Base-by-base conservation (phyloP, 345 rosid genomes). In the Dimocarpus longan region DNA sequence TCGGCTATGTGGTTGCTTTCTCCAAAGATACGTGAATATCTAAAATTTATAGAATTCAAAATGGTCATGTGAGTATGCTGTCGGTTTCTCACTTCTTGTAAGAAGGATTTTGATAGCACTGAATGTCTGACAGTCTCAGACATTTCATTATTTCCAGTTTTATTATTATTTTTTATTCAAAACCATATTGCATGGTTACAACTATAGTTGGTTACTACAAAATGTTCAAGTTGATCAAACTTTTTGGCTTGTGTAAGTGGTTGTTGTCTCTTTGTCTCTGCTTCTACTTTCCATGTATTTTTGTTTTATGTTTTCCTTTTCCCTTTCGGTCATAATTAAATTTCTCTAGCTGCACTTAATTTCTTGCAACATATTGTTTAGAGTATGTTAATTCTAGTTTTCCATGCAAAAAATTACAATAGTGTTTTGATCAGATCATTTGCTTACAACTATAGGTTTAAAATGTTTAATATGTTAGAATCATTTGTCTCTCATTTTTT, bases 91-190 rank as follows among this genome's bases (percentile, higher is more conserved):
- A 54, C 59, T 54, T 16, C 6, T n/a, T n/a, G 18, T 54, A 54
- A n/a, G 59, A 54, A 54, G 59, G 15, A 54, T 54, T 54, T 54
- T 6, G 44, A 54, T 16, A n/a, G 21, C 59, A 54, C 59, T 54
- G 21, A 54, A 54, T 54, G 59, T 13, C 21, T 54, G 59, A 54
- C n/a, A 16, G 59, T 4, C 21, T 54, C n/a, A 54, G 57, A 16
- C 48, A 68, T 73, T 28, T 71, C 78, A 60, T 66, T 43, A 6
- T 42, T 4, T 24, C 22, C 68, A 76, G 3, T 39, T 56, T 32
- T 32, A 32, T 32, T 2, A 3, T 32, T 56, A 32, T 32, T 2
- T 19, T 15, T 7, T 40, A 6, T 8, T 5, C 8, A 0, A 19
- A 16, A 12, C 40, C 32, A 12, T 12, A 39, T 65, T 65, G 21